Percentiles rank a stretch among this genome's conserved stretches.
phyloP scores from a whole-genome alignment of 495 filamentous ascomycete genomes.

The Hypoxylon fragiforme region DNA sequence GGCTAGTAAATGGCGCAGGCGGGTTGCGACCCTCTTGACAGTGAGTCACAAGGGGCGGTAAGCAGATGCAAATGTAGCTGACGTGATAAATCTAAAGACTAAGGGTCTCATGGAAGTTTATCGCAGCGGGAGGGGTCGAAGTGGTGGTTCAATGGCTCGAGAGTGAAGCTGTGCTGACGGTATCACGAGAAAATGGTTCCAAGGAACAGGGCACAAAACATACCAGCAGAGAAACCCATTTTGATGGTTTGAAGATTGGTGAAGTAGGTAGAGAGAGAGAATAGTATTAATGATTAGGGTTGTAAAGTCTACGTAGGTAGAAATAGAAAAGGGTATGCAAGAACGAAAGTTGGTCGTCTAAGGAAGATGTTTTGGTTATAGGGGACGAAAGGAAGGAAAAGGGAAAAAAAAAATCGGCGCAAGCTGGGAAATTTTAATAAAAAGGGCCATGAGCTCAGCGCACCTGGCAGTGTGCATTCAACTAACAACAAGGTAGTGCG shows the following conservation, averaged over 20 bases:
- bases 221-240: slow-evolving; percentile 51
- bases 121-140: slow-evolving; percentile 15
- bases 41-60: slow-evolving; percentile 6
- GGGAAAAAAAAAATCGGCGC: slow-evolving; percentile 39
- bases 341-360: slow-evolving; percentile 54
- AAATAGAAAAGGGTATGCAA: slow-evolving; percentile 30
- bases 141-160: slow-evolving; percentile 36
- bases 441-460: slow-evolving; percentile 36
- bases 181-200: slow-evolving; percentile 14
- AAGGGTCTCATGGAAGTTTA: slow-evolving; percentile 14
- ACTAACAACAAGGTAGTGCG: slow-evolving; percentile 24
- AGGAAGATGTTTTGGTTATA: slow-evolving; percentile 27
- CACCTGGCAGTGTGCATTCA: slow-evolving; percentile 21
- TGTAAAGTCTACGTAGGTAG: slow-evolving; percentile 25
- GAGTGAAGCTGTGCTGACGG: slow-evolving; percentile 13
- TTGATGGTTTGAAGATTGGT: slow-evolving; percentile 38
- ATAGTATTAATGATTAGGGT: slow-evolving; percentile 25
- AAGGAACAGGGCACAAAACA: slow-evolving; percentile 30
- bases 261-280: slow-evolving; percentile 2
- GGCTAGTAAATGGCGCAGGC: slow-evolving; percentile 46
- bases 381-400: slow-evolving; percentile 31
- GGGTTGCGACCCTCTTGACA: neutral
- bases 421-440: slow-evolving; percentile 44
- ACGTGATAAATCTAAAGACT: slow-evolving; percentile 16
- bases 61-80: neutral